Base-by-base conservation (phyloP, 2,329 filamentous ascomycete species). In the Fusarium subglutinans region DNA sequence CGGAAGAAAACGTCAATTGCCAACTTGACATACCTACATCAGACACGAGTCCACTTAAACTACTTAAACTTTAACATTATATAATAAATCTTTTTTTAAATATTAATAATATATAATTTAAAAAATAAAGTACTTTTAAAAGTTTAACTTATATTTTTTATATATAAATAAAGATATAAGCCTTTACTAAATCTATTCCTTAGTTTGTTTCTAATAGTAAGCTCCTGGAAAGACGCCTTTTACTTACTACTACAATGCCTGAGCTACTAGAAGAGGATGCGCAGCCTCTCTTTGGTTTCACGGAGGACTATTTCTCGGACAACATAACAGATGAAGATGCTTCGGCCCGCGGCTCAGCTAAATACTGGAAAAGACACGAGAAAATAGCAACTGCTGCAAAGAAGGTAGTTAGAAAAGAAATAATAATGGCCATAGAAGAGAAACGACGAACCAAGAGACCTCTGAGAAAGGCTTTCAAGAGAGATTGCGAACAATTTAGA, bases 1-100 rank as follows among this genome's bases (percentile, higher is more conserved):
- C 3, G 3, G 3, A 4, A 17, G 2, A 3, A 2, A 15, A 2
- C 8, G 3, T 14, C 28, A 33, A 51, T 24, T 13, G 12, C 3
- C 10, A 24, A 13, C 11, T 33, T 51, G 11, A 33, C 3, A 18
- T 12, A 33, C 8, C 13, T 33, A 13, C 13, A 33, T 7, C 15
- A 33, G 15, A 33, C 33, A 33, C 14, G 15, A 15, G 15, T 15
- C 33, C 7, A 35, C 14, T 50, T 9, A 12, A n/a, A n/a, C 15
- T 6, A 50, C 11, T 12, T 30, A 30, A 30, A 30, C 10, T 12
- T 35, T 35, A 35, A 35, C 7, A 35, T 35, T 35, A 35, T 35
- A 15, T 15, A 35, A 35, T 35, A 35, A 35, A 35, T 35, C 33
- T 35, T 35, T 24, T 9, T 51, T 51, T 5, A 51, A 26, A 26